phyloP scores from a whole-genome alignment of 352 stramenopile species.

The Phytopythium aichiense region DNA sequence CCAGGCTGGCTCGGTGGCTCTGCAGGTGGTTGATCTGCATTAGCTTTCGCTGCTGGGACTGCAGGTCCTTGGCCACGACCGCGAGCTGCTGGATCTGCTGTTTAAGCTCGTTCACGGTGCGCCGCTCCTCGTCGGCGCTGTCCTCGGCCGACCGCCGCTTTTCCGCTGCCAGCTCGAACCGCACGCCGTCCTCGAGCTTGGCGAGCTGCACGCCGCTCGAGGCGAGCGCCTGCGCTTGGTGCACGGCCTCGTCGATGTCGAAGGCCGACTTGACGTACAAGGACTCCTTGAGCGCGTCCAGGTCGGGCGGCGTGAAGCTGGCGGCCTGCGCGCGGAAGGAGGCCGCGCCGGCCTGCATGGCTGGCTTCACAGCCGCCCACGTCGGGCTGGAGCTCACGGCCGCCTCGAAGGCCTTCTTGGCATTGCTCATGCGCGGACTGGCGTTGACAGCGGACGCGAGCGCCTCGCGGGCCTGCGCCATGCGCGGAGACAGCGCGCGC shows the following conservation, averaged over 20 bases:
- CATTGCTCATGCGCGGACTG: not conserved
- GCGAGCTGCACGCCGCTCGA: not conserved
- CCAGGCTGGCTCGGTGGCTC: conserved; percentile 3
- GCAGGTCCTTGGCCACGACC: conserved; percentile 5
- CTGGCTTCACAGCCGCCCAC: conserved; percentile 2
- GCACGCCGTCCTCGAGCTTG: conserved; percentile 1
- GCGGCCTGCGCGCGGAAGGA: conserved; percentile 3
- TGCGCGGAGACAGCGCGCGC: conserved; percentile 1
- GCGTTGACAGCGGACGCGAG: not conserved
- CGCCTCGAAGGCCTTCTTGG: conserved; percentile 2
- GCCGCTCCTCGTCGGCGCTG: not conserved
- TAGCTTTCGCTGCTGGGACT: conserved; percentile 5
- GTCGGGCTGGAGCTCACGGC: conserved; percentile 3
- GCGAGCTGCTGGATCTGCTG: conserved; percentile 5
- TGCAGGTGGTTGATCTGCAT: conserved; percentile 3
- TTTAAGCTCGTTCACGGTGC: not conserved
- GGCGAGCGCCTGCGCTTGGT: not conserved
- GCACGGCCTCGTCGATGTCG: conserved; percentile 9
- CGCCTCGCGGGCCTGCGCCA: not conserved
- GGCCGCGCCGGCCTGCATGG: conserved; percentile 1
- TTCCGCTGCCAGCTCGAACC: not conserved
- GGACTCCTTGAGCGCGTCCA: conserved; percentile 7
- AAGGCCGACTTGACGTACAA: conserved; percentile 11
- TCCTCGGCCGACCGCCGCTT: not conserved
- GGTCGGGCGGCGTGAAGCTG: conserved; percentile 3